These are phyloP conservation scores for Xylariaceae sp. DNA, from an alignment of 2,329 filamentous ascomycete genomes.

Conservation along the genomic window DNA sequence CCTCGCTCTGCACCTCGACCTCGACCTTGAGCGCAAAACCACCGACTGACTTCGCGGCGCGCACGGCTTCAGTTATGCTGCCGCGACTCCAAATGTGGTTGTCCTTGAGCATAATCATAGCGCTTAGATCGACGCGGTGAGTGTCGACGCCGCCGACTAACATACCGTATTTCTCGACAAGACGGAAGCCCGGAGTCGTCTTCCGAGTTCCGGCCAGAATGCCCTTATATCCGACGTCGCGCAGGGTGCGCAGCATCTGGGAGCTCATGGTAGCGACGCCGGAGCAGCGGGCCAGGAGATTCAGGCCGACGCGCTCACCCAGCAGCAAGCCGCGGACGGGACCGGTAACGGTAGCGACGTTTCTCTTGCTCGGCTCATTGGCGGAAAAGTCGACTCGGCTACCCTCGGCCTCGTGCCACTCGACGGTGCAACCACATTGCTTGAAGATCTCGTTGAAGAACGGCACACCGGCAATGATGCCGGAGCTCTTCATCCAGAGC, in stretches of 20 bases:
- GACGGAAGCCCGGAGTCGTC: constrained; percentile 89
- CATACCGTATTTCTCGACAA: constrained; percentile 99
- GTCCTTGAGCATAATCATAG: constrained; percentile 99
- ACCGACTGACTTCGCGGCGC: constrained; percentile 73
- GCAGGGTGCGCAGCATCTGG: constrained; percentile 50
- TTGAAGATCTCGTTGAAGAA: constrained; percentile 93
- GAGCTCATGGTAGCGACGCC: constrained; percentile 73
- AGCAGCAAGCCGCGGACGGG: constrained; percentile 75
- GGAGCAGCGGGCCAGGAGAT: constrained; percentile 83
- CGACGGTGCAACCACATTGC: constrained; percentile 84
- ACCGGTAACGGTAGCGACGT: constrained; percentile 76
- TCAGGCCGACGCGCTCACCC: constrained; percentile 90
- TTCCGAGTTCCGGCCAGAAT: constrained; percentile 92
- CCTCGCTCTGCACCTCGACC: constrained; percentile 86
- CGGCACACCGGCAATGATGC: constrained; percentile 83
- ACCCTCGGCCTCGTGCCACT: constrained; percentile 82
- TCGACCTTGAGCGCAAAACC: constrained; percentile 94
- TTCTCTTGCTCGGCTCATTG: constrained; percentile 46
- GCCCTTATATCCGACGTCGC: constrained; percentile 68
- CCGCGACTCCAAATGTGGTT: constrained; percentile 94
- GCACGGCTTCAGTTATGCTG: constrained; percentile 80
- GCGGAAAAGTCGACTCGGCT: constrained; percentile 57
- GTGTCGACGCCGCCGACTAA: constrained; percentile 86
- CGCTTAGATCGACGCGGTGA: constrained; percentile 83
- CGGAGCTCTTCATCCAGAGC: constrained; percentile 64